Conservation (phyloP, 2,329 filamentous ascomycete genomes). For the Aureobasidium musti region DNA sequence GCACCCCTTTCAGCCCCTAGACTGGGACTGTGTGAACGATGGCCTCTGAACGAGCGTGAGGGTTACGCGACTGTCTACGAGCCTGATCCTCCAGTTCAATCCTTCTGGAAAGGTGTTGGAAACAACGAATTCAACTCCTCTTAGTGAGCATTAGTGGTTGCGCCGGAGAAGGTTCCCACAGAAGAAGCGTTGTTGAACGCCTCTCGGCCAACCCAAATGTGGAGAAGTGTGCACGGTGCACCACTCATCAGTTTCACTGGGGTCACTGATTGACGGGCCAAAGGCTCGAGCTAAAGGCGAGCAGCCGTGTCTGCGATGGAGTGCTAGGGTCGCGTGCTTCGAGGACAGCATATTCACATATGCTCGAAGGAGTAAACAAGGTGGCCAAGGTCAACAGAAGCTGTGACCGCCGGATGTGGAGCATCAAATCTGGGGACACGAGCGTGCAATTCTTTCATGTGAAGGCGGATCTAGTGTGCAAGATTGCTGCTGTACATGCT, state of each 20-base stretch:
- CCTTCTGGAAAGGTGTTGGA: too few species aligned
- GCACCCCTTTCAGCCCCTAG: neutral
- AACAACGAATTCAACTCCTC: too few species aligned
- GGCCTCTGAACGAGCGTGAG: too few species aligned
- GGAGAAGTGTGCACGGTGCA: constrained; percentile 17
- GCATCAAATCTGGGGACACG: constrained; percentile 20
- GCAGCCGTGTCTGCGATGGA: neutral
- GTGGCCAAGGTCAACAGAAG: neutral
- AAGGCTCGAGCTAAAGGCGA: constrained; percentile 14
- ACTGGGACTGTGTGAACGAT: too few species aligned
- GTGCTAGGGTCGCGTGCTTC: neutral
- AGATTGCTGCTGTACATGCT: neutral
- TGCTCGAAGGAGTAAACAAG: neutral
- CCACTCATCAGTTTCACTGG: constrained; percentile 10
- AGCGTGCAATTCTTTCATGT: constrained; percentile 9
- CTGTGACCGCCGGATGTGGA: constrained; percentile 15
- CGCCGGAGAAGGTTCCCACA: neutral
- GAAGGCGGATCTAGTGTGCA: neutral
- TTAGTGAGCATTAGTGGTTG: neutral
- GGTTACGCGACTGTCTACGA: too few species aligned
- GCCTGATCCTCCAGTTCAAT: neutral
- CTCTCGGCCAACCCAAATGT: constrained; percentile 17
- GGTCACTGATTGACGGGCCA: constrained; percentile 20
- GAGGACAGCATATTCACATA: neutral
- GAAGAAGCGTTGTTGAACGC: constrained; percentile 18